Percentiles rank a stretch among this genome's conserved stretches.
phyloP scores from a whole-genome alignment of 2,329 filamentous ascomycete species.

The Botrytis cinerea region DNA sequence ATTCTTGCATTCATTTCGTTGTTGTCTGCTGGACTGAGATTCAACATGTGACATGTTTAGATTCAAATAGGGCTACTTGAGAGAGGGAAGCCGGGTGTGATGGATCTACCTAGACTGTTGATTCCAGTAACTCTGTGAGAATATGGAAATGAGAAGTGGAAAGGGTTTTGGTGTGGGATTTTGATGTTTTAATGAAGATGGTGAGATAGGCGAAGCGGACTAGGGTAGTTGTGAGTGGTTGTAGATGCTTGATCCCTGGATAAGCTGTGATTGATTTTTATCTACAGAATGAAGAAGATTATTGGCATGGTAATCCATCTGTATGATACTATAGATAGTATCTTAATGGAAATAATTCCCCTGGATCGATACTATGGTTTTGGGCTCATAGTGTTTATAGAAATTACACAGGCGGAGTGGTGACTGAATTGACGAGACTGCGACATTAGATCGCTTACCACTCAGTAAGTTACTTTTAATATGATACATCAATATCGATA shows the following conservation, averaged over 20 bases:
- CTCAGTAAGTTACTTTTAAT: background rate
- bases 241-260: background rate
- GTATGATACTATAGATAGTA: background rate
- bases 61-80: background rate
- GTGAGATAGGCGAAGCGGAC: background rate
- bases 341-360: background rate
- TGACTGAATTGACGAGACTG: background rate
- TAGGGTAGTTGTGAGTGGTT: background rate
- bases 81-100: background rate
- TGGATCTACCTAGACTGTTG: background rate
- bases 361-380: background rate
- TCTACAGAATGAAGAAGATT: background rate
- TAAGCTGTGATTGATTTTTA: background rate
- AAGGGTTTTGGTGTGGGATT: background rate
- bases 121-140: background rate
- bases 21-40: background rate
- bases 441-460: background rate
- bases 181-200: background rate
- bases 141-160: background rate
- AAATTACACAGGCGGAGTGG: background rate
- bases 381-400: background rate
- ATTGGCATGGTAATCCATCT: background rate
- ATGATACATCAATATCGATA: background rate
- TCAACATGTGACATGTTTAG: background rate
- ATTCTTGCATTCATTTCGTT: background rate